Evolutionary conservation across 352 stramenopile species (phyloP).

Genomic region (Globisporangium cylindrosporum): DNA sequence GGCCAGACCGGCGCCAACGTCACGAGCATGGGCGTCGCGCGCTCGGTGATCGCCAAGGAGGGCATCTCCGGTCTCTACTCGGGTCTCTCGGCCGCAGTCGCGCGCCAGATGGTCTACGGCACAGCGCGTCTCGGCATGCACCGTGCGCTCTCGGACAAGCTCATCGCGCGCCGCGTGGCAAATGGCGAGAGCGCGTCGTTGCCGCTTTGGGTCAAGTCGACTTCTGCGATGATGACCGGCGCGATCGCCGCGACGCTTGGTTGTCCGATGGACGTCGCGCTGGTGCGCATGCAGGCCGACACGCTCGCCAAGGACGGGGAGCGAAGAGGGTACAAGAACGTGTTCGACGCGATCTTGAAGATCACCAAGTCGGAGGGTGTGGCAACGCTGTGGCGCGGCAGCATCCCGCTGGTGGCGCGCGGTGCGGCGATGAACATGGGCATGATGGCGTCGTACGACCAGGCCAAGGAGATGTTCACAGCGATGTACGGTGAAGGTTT

Average conservation of each 20-base stretch:
- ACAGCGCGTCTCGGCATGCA: constrained; percentile 85
- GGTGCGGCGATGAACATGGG: constrained; percentile 99
- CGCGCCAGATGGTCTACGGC: constrained; percentile 85
- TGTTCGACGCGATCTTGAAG: constrained; percentile 94
- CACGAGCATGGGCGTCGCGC: constrained; percentile 67
- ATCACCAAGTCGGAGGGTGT: constrained; percentile 89
- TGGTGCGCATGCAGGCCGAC: constrained; percentile 98
- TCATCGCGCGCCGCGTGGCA: constrained; percentile 65
- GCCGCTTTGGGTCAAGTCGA: constrained; percentile 71
- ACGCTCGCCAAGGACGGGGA: constrained; percentile 89
- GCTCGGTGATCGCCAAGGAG: constrained; percentile 77
- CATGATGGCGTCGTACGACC: constrained; percentile 99
- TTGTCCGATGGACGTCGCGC: constrained; percentile 97
- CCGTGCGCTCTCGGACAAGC: constrained; percentile 76
- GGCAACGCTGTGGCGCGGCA: constrained; percentile 88
- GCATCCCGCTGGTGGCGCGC: constrained; percentile 92
- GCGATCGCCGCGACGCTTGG: constrained; percentile 95
- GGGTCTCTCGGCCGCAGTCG: constrained; percentile 75
- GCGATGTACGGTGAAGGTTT: constrained; percentile 67
- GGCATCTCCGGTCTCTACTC: constrained; percentile 83
- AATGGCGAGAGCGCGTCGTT: constrained; percentile 68
- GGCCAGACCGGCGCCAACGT: constrained; percentile 79
- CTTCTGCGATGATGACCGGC: constrained; percentile 70
- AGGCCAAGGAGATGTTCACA: constrained; percentile 93
- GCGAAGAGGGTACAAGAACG: constrained; percentile 98